Evolutionary conservation across 164 flowering plant genomes (phyloP), one percentile per base, ranked within the genome.

Genomic region (Berberis thunbergii): DNA sequence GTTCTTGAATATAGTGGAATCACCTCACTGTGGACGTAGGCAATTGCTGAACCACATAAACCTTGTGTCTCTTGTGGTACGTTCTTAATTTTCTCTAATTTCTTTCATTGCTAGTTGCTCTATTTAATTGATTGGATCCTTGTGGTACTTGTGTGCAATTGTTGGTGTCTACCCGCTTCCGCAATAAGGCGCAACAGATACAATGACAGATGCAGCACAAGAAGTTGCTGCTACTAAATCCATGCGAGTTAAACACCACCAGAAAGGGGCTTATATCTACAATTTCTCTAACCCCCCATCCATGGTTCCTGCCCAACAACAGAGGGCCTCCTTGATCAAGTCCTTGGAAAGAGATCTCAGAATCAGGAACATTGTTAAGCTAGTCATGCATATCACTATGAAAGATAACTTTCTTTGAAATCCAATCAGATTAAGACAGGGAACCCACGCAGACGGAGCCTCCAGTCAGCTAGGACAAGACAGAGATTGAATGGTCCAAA

Each of bases 131-230:
- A n/a, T n/a, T n/a, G n/a, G n/a, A n/a, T n/a, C n/a, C n/a, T n/a
- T n/a, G n/a, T n/a, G n/a, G n/a, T n/a, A n/a, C n/a, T n/a, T n/a
- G n/a, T n/a, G n/a, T n/a, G n/a, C n/a, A n/a, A n/a, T n/a, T n/a
- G n/a, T n/a, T n/a, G n/a, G n/a, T n/a, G n/a, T n/a, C n/a, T n/a
- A n/a, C n/a, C n/a, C n/a, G n/a, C n/a, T n/a, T n/a, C n/a, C n/a
- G n/a, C n/a, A n/a, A n/a, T n/a, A n/a, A n/a, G n/a, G n/a, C n/a
- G n/a, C n/a, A n/a, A n/a, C n/a, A n/a, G n/a, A n/a, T n/a, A 84
- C 89, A 66, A 91, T 94, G 99, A 84, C 91, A 42, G 85, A 86
- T 53, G 99, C 93, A 53, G 97, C 97, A 61, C 75, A 78, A 75
- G 97, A 94, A 77, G 95, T 94, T 75, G 81, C 97, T 45, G 53